phyloP scores from a whole-genome alignment of 1,139 yeast genomes.

The Lipomyces yarrowii region DNA sequence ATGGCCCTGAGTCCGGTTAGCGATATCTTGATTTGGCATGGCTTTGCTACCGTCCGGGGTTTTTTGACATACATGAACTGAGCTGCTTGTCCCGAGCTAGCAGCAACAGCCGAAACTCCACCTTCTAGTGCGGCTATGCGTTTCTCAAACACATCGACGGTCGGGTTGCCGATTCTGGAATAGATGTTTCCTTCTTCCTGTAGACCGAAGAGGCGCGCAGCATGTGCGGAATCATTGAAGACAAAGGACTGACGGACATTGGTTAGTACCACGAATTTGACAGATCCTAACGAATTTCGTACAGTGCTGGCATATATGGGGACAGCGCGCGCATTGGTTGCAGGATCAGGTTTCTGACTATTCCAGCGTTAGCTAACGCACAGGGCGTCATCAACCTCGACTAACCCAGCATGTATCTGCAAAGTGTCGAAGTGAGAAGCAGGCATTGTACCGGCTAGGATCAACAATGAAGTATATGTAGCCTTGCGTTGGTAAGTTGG shows the following conservation, averaged over 20 bases:
- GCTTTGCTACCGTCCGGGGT: background rate
- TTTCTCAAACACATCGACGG: constrained; percentile 85
- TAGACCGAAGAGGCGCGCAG: constrained; percentile 85
- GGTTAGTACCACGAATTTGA: background rate
- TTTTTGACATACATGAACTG: constrained; percentile 60
- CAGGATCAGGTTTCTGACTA: constrained; percentile 59
- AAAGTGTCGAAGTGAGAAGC: constrained; percentile 77
- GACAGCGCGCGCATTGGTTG: constrained; percentile 75
- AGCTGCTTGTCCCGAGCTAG: constrained; percentile 94
- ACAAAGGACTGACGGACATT: constrained; percentile 58
- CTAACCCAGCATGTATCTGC: constrained; percentile 88
- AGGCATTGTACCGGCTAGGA: constrained; percentile 11
- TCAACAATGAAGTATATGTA: background rate
- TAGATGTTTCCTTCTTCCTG: constrained; percentile 77
- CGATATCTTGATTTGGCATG: background rate
- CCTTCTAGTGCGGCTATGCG: constrained; percentile 91
- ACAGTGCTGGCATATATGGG: constrained; percentile 67
- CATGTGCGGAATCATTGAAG: constrained; percentile 85
- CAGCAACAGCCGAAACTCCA: constrained; percentile 90
- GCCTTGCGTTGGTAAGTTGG: background rate
- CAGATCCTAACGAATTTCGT: background rate
- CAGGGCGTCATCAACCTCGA: background rate
- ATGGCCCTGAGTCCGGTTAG: constrained; percentile 47
- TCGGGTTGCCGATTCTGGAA: constrained; percentile 90
- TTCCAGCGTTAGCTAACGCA: background rate